phyloP scores from a whole-genome alignment of 1,284 basidiomycete genomes.

The Schizophyllum commune region DNA sequence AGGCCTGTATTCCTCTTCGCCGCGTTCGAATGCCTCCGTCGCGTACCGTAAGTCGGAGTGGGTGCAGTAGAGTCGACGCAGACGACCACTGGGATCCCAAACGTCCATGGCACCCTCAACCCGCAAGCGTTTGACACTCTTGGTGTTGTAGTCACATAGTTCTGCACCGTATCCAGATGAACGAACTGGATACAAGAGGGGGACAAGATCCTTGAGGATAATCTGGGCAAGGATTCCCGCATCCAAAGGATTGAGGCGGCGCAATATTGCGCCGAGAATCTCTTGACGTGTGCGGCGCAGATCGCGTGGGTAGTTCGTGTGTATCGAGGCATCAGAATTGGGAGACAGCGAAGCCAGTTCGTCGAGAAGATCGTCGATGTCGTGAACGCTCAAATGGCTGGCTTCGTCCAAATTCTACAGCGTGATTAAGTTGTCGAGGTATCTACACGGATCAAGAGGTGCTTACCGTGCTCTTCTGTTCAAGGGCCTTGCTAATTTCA shows the following conservation, averaged over 20 bases:
- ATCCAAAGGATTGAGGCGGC: constrained; percentile 47
- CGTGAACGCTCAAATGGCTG: constrained; percentile 31
- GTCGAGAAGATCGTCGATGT: constrained; percentile 61
- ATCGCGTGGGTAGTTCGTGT: constrained; percentile 18
- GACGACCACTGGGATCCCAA: constrained; percentile 57
- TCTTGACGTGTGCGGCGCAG: constrained; percentile 23
- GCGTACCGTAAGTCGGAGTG: constrained; percentile 55
- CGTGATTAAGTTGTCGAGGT: constrained; percentile 7
- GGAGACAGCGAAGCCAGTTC: constrained; percentile 62
- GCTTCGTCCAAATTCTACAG: constrained; percentile 15
- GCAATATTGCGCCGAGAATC: constrained; percentile 49
- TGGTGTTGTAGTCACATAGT: constrained; percentile 47
- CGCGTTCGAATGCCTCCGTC: constrained; percentile 39
- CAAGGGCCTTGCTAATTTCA: constrained; percentile 44
- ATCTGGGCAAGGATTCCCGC: constrained; percentile 70
- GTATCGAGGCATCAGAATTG: constrained; percentile 46
- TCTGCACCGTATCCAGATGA: constrained; percentile 40
- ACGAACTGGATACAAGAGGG: constrained; percentile 63
- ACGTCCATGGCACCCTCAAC: constrained; percentile 57
- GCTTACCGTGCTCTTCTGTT: constrained; percentile 27
- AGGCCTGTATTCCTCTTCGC: constrained; percentile 29
- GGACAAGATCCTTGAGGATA: constrained; percentile 76
- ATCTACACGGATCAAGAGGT: background rate
- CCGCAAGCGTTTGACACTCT: constrained; percentile 47
- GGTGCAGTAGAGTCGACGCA: constrained; percentile 49